Evolutionary conservation across 2,329 filamentous ascomycete species (phyloP).

Genomic region (Penicillium occitanis): DNA sequence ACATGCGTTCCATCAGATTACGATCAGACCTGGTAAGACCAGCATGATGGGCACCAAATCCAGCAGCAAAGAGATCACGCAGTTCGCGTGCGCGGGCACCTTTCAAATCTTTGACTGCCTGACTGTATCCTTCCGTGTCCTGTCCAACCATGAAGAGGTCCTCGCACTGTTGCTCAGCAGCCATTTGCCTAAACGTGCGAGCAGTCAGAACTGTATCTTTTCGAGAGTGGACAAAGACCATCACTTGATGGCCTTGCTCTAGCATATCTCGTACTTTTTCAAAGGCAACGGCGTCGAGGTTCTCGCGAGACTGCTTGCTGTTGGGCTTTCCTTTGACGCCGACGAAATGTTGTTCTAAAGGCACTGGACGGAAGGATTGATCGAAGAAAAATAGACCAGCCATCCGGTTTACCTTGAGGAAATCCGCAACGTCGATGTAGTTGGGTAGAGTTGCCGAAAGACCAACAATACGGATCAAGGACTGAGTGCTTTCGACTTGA

Average conservation of each 20-base stretch:
- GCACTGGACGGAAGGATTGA: constrained; percentile 90
- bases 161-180: constrained; percentile 72
- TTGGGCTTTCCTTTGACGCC: constrained; percentile 88
- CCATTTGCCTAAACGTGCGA: constrained; percentile 81
- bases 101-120: constrained; percentile 80
- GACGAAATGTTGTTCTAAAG: constrained; percentile 94
- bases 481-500: constrained; percentile 97
- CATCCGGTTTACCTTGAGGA: constrained; percentile 90
- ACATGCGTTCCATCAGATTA: constrained; percentile 92
- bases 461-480: constrained; percentile 91
- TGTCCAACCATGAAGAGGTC: constrained; percentile 77
- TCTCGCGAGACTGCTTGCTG: constrained; percentile 78
- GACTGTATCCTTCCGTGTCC: constrained; percentile 74
- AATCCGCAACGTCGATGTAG: constrained; percentile 94
- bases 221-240: constrained; percentile 98
- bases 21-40: constrained; percentile 93
- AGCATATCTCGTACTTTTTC: constrained; percentile 96
- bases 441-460: constrained; percentile 95
- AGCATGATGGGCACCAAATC: constrained; percentile 92
- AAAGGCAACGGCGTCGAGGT: constrained; percentile 81
- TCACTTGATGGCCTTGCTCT: constrained; percentile 86
- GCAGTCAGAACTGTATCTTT: constrained; percentile 92
- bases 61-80: constrained; percentile 83
- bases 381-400: constrained; percentile 97
- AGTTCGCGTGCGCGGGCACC: constrained; percentile 82